A percentile compares a stretch with the other conserved stretches of the same genome.
Evolutionary conservation across 2,329 filamentous ascomycete genomes (phyloP).

Genomic region (Penicillium sp.): DNA sequence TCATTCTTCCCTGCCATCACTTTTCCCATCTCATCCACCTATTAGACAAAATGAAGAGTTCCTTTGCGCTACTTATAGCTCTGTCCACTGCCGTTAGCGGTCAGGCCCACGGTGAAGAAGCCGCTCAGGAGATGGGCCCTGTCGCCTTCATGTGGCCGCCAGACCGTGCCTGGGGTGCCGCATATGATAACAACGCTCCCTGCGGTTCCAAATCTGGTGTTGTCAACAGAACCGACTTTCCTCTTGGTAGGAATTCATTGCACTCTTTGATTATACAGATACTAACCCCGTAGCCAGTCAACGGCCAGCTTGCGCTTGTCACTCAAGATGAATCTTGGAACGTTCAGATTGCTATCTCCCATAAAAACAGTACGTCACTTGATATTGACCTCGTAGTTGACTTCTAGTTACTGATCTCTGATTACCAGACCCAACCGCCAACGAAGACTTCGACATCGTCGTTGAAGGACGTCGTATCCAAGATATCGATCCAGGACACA

Average conservation of each 20-base stretch:
- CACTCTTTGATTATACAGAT: background rate
- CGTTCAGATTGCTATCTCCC: slow-evolving; percentile 60
- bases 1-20: background rate
- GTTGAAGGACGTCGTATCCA: slow-evolving; percentile 40
- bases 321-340: slow-evolving; percentile 63
- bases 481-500: slow-evolving; percentile 49
- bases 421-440: slow-evolving; percentile 43
- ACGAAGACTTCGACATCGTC: slow-evolving; percentile 46
- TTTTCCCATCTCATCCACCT: background rate
- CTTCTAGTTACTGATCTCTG: background rate
- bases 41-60: slow-evolving; percentile 3
- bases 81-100: background rate
- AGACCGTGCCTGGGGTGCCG: slow-evolving; percentile 61
- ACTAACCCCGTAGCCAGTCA: slow-evolving; percentile 44
- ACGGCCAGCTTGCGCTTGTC: slow-evolving; percentile 60
- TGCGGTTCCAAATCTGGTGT: slow-evolving; percentile 59
- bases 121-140: slow-evolving; percentile 55
- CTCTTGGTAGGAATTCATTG: slow-evolving; percentile 50
- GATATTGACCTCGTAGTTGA: background rate
- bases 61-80: background rate
- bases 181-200: slow-evolving; percentile 61
- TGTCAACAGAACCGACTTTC: slow-evolving; percentile 61
- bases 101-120: slow-evolving; percentile 17
- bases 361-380: slow-evolving; percentile 51
- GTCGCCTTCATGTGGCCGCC: slow-evolving; percentile 66